Evolutionary conservation across 116 monocot genomes (phyloP).

Genomic region (Phalaenopsis hybrid): DNA sequence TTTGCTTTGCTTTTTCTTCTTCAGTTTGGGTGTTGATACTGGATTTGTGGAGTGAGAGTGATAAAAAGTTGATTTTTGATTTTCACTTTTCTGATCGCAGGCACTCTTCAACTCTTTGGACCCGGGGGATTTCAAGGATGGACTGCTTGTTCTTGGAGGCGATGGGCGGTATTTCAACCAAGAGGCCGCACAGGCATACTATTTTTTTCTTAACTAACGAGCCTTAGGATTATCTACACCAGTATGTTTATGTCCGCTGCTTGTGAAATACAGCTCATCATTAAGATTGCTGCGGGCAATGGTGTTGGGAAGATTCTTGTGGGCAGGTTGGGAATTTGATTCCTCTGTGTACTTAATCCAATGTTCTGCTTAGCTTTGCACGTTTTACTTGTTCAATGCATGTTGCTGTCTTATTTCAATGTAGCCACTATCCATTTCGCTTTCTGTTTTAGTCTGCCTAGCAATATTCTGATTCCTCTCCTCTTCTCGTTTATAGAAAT

Average conservation of each 20-base stretch:
- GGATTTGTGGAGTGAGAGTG: neutral
- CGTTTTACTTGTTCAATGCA: neutral
- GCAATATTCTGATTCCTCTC: too few species aligned
- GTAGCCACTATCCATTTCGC: too few species aligned
- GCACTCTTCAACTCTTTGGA: constrained; percentile 87
- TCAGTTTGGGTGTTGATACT: neutral
- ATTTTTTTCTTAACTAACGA: neutral
- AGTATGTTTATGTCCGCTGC: neutral
- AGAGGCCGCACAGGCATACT: constrained; percentile 77
- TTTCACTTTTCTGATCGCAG: constrained; percentile 24
- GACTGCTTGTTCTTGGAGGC: constrained; percentile 78
- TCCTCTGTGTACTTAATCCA: neutral
- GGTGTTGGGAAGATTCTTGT: constrained; percentile 90
- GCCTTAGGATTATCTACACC: constrained; percentile 5
- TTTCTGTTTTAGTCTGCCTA: too few species aligned
- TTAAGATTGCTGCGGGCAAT: constrained; percentile 96
- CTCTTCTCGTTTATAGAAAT: too few species aligned
- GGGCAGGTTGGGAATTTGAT: constrained; percentile 51
- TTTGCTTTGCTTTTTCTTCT: neutral
- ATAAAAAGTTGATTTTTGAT: neutral
- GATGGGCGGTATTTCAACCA: constrained; percentile 93
- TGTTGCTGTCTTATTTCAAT: neutral
- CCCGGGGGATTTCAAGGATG: constrained; percentile 65
- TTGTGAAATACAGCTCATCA: constrained; percentile 64
- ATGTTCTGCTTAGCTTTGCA: neutral